Conservation (phyloP, 2,329 filamentous ascomycete species). For the Fusarium vanettenii region DNA sequence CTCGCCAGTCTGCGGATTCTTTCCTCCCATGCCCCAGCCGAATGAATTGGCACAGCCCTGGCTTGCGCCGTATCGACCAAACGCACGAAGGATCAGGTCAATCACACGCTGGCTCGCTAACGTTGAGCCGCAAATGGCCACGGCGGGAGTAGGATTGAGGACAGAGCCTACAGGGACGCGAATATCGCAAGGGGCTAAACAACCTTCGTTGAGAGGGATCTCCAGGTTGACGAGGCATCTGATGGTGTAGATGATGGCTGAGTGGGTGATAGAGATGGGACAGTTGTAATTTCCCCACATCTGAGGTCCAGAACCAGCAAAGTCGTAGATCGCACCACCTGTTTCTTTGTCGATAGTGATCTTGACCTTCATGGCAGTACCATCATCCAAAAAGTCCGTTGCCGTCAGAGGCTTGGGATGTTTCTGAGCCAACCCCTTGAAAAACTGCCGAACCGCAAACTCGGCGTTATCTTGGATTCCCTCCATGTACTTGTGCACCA, state of each 20-base stretch:
- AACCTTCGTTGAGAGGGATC: constrained; percentile 55
- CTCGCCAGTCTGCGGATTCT: constrained; percentile 30
- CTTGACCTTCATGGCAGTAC: constrained; percentile 48
- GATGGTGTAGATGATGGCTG: constrained; percentile 54
- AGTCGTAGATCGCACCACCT: constrained; percentile 52
- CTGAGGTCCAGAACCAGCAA: constrained; percentile 50
- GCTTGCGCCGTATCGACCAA: constrained; percentile 36
- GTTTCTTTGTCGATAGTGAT: constrained; percentile 46
- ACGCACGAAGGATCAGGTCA: constrained; percentile 48
- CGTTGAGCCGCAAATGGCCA: constrained; percentile 70
- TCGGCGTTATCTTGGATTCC: constrained; percentile 54
- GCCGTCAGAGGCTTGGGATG: constrained; percentile 39
- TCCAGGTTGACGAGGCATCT: constrained; percentile 50
- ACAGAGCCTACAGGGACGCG: constrained; percentile 47
- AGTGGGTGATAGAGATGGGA: constrained; percentile 51
- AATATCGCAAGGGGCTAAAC: constrained; percentile 49
- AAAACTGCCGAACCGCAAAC: constrained; percentile 46
- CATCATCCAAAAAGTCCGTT: constrained; percentile 52
- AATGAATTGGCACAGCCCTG: constrained; percentile 50
- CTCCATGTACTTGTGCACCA: constrained; percentile 52
- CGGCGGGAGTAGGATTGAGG: constrained; percentile 48
- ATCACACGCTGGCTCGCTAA: constrained; percentile 49
- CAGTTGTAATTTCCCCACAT: constrained; percentile 51
- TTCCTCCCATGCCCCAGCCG: constrained; percentile 50
- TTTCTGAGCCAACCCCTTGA: constrained; percentile 59